A percentile compares a stretch with the other conserved stretches of the same genome.
Conservation (phyloP, 1,284 basidiomycete genomes). For the Earliella scabrosa region DNA sequence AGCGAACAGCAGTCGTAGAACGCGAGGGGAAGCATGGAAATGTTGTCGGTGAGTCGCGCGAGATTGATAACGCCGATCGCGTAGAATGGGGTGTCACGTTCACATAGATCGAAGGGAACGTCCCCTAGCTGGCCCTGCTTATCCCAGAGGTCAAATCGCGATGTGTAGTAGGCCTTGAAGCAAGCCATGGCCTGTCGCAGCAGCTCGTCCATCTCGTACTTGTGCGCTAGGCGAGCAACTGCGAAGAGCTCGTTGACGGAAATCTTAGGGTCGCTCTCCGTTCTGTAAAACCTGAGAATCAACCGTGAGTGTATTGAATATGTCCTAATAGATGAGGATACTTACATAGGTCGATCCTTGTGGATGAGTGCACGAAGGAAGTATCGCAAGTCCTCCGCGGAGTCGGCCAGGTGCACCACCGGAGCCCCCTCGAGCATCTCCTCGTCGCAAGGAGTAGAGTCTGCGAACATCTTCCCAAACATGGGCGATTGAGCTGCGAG, state of each 20-base stretch:
- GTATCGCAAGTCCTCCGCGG: background rate
- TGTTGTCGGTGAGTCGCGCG: constrained; percentile 1
- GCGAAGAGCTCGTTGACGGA: background rate
- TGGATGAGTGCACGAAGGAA: constrained; percentile 4
- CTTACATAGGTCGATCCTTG: background rate
- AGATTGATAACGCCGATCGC: constrained; percentile 5
- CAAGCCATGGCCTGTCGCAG: background rate
- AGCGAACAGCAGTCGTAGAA: background rate
- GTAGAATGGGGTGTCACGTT: background rate
- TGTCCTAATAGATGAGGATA: background rate
- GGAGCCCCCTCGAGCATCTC: constrained; percentile 14
- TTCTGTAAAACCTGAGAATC: background rate
- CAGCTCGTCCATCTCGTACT: constrained; percentile 6
- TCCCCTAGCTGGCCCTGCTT: background rate
- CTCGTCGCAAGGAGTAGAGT: constrained; percentile 15
- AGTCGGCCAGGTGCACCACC: constrained; percentile 15
- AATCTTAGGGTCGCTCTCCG: background rate
- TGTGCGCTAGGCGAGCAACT: constrained; percentile 2
- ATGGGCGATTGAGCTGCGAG: constrained; percentile 20
- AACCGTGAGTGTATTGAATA: background rate
- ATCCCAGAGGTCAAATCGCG: background rate
- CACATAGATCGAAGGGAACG: background rate
- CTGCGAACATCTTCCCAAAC: constrained; percentile 18
- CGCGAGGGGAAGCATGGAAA: constrained; percentile 4
- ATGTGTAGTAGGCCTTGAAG: constrained; percentile 1